Evolutionary conservation across 2,329 filamentous ascomycete genomes (phyloP), one percentile per base, ranked within the genome.

Genomic region (Colletotrichum ledebouriae): DNA sequence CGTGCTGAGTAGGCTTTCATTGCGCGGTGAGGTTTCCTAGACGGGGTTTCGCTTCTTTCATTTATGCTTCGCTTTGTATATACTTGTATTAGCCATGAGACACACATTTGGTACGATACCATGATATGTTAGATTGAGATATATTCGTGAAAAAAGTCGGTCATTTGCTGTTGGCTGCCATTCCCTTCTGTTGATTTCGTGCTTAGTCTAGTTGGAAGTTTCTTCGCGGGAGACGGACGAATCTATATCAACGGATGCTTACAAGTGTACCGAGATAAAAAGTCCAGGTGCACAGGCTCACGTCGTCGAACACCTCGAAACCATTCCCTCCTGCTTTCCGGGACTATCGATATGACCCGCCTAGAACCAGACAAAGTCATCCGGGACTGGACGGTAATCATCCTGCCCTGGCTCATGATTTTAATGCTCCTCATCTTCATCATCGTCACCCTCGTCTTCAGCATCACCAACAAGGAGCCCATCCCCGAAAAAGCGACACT

Each of bases 371-470:
- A 70, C 39, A 59, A 42, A 13, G 34, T 66, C 15, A 22, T 71
- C 55, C 55, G 39, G 44, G 62, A 70, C 49, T 59, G 55, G 37
- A 70, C 62, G 10, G 17, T 33, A 33, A 59, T 46, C 20, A 44
- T 52, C 33, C 41, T 71, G 11, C 69, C 69, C 34, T 11, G 42
- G 37, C 13, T 52, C 29, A 46, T 60, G 42, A 49, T 60, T 13
- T 42, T 70, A 55, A 37, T 58, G 22, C 61, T 70, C 22, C 17
- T 63, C 37, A 62, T 52, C 44, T 66, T 59, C 39, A 59, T 62
- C 42, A 52, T 66, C 17, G 20, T 67, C 49, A 59, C 53, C 49
- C 62, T 71, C 11, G 49, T 64, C 29, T 71, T 63, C 59, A 58
- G 58, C 13, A 49, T 59, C 55, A 55, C 57, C n/a, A 58, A 52